A percentile compares a stretch with the other conserved stretches of the same genome.
phyloP scores from a whole-genome alignment of 2,329 filamentous ascomycete species.

The Botrytis fragariae region DNA sequence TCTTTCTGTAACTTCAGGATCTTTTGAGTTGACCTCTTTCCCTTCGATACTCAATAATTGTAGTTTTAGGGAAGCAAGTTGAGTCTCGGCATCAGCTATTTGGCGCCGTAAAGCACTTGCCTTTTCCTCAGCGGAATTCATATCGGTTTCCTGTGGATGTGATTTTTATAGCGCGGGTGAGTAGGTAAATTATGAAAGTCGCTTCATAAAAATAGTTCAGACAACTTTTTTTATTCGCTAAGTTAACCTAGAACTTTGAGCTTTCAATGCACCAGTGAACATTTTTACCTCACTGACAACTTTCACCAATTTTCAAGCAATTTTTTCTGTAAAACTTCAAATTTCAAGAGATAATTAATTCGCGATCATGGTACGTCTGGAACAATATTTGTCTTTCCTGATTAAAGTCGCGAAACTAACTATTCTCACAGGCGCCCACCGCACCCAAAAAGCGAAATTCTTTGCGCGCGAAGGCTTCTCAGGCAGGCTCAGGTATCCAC shows the following conservation, averaged over 20 bases:
- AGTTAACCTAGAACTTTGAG: neutral
- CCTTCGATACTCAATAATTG: slow-evolving; percentile 43
- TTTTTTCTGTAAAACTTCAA: neutral
- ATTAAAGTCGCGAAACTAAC: slow-evolving; percentile 25
- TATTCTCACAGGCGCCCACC: slow-evolving; percentile 41
- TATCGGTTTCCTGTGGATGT: slow-evolving; percentile 26
- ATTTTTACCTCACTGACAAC: slow-evolving; percentile 1
- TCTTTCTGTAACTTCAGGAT: neutral
- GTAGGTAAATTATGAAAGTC: neutral
- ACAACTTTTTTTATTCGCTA: slow-evolving; percentile 14
- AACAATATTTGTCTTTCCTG: neutral
- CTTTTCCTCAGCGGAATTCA: slow-evolving; percentile 40
- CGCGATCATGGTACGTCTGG: slow-evolving; percentile 24
- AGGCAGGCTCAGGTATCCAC: slow-evolving; percentile 46
- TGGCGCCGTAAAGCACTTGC: slow-evolving; percentile 45
- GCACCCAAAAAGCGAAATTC: slow-evolving; percentile 53
- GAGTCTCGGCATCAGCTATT: slow-evolving; percentile 49
- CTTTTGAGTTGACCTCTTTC: neutral
- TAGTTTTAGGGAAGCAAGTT: slow-evolving; percentile 47
- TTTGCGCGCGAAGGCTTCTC: slow-evolving; percentile 55
- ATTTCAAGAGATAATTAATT: neutral
- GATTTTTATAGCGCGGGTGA: neutral
- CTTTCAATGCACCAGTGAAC: neutral
- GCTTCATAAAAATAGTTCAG: slow-evolving; percentile 10
- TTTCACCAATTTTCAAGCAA: neutral